These are phyloP conservation scores for Butyriboletus loyo DNA, from an alignment of 768 basidiomycete species.

Conservation along the genomic window DNA sequence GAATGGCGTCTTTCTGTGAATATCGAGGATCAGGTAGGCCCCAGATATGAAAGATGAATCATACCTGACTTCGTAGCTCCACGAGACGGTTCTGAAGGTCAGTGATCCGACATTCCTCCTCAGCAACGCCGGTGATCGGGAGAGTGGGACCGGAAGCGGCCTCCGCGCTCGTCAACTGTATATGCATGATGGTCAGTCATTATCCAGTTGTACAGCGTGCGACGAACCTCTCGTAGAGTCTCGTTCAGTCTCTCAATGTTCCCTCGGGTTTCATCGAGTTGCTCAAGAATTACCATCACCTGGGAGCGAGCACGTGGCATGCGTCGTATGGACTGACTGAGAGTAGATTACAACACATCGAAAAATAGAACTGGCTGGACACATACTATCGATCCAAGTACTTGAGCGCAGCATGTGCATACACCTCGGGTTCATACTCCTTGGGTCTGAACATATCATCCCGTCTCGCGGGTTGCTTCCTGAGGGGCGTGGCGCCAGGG, in stretches of 20 bases:
- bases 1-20: slow-evolving; percentile 27
- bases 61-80: slow-evolving; percentile 40
- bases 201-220: slow-evolving; percentile 1
- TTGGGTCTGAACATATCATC: slow-evolving; percentile 33
- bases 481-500: slow-evolving; percentile 67
- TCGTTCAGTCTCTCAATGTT: slow-evolving; percentile 37
- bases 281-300: slow-evolving; percentile 36
- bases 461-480: slow-evolving; percentile 41
- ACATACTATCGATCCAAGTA: slow-evolving; percentile 77
- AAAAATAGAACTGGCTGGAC: neutral
- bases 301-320: slow-evolving; percentile 51
- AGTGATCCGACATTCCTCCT: slow-evolving; percentile 42
- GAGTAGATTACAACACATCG: slow-evolving; percentile 30
- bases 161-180: slow-evolving; percentile 17
- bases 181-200: neutral
- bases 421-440: slow-evolving; percentile 69
- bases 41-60: slow-evolving; percentile 7
- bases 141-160: slow-evolving; percentile 18
- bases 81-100: slow-evolving; percentile 42
- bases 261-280: slow-evolving; percentile 35
- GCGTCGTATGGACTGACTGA: slow-evolving; percentile 43
- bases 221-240: slow-evolving; percentile 40
- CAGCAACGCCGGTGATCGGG: slow-evolving; percentile 29
- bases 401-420: slow-evolving; percentile 71
- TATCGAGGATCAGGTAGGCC: neutral